Conservation (phyloP, 2,329 filamentous ascomycete genomes). For the Paramyrothecium sp. region DNA sequence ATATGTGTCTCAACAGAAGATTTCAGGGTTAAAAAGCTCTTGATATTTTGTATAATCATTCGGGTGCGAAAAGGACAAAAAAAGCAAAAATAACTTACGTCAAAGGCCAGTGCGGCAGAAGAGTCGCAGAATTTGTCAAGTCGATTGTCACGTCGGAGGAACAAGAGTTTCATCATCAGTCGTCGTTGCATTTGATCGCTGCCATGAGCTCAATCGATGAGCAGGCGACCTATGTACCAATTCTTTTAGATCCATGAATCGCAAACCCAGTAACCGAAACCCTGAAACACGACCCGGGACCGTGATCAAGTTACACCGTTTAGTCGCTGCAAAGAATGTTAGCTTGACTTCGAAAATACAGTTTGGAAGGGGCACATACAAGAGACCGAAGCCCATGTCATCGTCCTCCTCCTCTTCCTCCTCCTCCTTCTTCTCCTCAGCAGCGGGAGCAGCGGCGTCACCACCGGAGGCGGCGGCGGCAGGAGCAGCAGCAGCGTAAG, state of each 20-base stretch:
- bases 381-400: constrained; percentile 76
- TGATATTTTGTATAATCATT: constrained; percentile 58
- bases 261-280: constrained; percentile 41
- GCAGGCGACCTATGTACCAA: constrained; percentile 48
- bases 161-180: background rate
- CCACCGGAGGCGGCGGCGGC: constrained; percentile 56
- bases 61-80: constrained; percentile 26
- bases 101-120: constrained; percentile 10
- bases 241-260: constrained; percentile 36
- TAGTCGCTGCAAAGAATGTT: constrained; percentile 48
- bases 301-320: constrained; percentile 38
- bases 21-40: constrained; percentile 70
- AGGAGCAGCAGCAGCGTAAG: constrained; percentile 83
- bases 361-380: constrained; percentile 43
- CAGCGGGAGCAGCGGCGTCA: constrained; percentile 49
- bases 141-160: background rate
- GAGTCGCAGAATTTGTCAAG: background rate
- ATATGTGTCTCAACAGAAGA: constrained; percentile 58
- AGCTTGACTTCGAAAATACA: constrained; percentile 22
- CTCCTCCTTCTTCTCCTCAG: constrained; percentile 63
- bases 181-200: constrained; percentile 27
- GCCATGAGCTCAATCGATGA: constrained; percentile 37
- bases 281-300: constrained; percentile 38
- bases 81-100: constrained; percentile 41
- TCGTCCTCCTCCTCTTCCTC: constrained; percentile 69